A percentile compares a stretch with the other conserved stretches of the same genome.
These are phyloP conservation scores for Hypoxylon perforatum DNA, from an alignment of 495 filamentous ascomycete species.

Conservation along the genomic window DNA sequence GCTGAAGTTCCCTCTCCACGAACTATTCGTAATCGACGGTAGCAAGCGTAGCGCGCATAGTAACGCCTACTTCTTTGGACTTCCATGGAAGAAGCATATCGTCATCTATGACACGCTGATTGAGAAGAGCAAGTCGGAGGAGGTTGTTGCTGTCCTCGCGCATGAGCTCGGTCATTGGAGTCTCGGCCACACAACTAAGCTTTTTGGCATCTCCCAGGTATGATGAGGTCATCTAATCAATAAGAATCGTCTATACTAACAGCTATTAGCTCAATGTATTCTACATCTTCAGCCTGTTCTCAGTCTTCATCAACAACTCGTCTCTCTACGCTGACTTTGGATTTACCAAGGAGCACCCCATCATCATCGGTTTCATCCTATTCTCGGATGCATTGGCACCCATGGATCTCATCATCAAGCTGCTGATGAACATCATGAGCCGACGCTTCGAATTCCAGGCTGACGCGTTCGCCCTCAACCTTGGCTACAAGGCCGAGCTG, in stretches of 20 bases:
- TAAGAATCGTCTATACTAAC: constrained; percentile 42
- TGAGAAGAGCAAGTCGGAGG: constrained; percentile 88
- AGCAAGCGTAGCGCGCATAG: constrained; percentile 97
- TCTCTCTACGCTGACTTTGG: constrained; percentile 92
- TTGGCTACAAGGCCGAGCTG: constrained; percentile 88
- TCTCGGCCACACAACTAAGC: constrained; percentile 89
- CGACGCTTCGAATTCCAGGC: constrained; percentile 95
- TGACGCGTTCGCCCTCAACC: constrained; percentile 84
- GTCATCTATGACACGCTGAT: constrained; percentile 98
- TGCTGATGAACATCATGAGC: constrained; percentile 95
- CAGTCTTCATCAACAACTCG: constrained; percentile 93
- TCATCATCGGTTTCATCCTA: constrained; percentile 95
- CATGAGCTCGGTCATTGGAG: constrained; percentile 99
- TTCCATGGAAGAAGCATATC: constrained; percentile 99
- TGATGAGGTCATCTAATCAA: constrained; percentile 25
- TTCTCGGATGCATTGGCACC: constrained; percentile 94
- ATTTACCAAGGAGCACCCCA: constrained; percentile 84
- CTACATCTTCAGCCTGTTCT: constrained; percentile 96
- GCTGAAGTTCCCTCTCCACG: constrained; percentile 88
- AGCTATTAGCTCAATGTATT: constrained; percentile 75
- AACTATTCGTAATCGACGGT: constrained; percentile 95
- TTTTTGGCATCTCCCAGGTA: constrained; percentile 91
- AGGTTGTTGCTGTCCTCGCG: constrained; percentile 93
- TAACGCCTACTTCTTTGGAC: constrained; percentile 98
- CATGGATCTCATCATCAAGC: constrained; percentile 90